Conservation (phyloP, 768 basidiomycete species). For the Macrolepiota dolichaula region DNA sequence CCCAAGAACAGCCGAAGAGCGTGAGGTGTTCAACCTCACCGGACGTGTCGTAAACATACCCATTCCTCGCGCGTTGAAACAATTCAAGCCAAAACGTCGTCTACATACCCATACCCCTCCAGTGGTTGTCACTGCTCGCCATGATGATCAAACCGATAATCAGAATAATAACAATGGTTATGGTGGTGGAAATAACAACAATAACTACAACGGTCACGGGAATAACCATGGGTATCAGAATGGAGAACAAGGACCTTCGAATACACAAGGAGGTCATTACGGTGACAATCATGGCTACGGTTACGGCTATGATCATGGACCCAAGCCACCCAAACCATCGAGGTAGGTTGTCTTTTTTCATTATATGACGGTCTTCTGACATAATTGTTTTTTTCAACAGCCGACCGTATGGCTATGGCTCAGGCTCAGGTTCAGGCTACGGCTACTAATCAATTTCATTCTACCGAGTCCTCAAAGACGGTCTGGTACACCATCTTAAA, state of each 20-base stretch:
- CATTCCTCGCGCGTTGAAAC: conserved; percentile 2
- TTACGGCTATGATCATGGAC: background rate
- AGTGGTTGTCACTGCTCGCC: background rate
- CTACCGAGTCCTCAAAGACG: background rate
- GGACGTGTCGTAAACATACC: conserved; percentile 2
- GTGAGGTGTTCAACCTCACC: background rate
- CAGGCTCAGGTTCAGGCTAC: too few species aligned
- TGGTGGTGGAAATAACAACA: background rate
- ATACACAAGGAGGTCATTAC: background rate
- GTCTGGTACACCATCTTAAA: background rate
- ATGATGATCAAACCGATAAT: background rate
- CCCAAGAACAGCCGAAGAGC: background rate
- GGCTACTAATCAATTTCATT: background rate
- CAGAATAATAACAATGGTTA: background rate
- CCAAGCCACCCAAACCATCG: background rate
- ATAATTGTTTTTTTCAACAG: background rate
- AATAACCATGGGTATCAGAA: background rate
- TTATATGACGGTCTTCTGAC: background rate
- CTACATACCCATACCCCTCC: background rate
- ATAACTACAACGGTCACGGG: too few species aligned
- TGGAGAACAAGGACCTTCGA: background rate
- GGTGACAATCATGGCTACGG: background rate
- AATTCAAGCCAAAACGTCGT: background rate
- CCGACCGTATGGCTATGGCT: background rate
- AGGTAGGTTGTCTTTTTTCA: background rate